Evolutionary conservation across 495 filamentous ascomycete genomes (phyloP), one percentile per base, ranked within the genome.

Genomic region (Penicillium herquei): DNA sequence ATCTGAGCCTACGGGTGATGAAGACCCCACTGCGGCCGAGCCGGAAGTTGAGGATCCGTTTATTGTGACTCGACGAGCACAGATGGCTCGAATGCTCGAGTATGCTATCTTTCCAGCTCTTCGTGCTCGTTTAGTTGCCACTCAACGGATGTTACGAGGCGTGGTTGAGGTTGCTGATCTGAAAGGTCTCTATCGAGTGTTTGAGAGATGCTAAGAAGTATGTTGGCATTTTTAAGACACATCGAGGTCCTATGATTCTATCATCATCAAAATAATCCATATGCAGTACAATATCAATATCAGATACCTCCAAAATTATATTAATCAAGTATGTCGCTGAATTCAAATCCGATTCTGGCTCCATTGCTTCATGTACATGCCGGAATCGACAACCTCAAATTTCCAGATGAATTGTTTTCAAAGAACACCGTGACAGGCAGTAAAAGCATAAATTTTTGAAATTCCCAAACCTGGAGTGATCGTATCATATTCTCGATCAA

Each of bases 141-240:
- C 93, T 40, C 87, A 82, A 55, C 78, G 80, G 17, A 71, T 98
- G 61, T 80, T 97, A 69, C 81, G 82, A 52, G 89, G 86, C 16
- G 84, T 96, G 31, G 78, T 95, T 13, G 94, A 99, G 73, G 85
- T 96, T 26, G 95, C 95, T 0, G 89, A 96, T 77, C 72, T 98
- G 53, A 98, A 96, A 70, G 92, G 95, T 4, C 68, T 99, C 48
- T 99, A 99, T 71, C 78, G 90, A 40, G 92, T 97, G n/a, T 99
- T 99, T 77, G 95, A 99, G 73, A 80, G 95, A 46, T 98, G 92
- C 71, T 97, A 70, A 84, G n/a, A 21, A 13, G 7, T n/a, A 14
- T 12, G 6, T 43, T 5, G 13, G 10, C 6, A 13, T 7, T 14
- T 39, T 41, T 1, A 32, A 26, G 21, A 26, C 21, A 26, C 21